Conservation (phyloP, 83 land plant genomes). For the Larix sibirica region DNA sequence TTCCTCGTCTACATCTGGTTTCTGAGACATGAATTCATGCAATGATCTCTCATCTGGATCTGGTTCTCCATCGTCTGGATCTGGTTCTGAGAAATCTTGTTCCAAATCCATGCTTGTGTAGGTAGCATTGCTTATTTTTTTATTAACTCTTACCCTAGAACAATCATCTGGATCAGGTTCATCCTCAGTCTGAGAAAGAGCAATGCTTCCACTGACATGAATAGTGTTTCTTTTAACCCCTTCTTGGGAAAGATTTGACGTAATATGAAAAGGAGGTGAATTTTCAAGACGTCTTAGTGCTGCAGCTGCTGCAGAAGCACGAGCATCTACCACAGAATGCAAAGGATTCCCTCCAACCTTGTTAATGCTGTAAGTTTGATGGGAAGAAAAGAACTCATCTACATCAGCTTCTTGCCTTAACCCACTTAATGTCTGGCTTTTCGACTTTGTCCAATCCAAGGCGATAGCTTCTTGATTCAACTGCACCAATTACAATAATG, state of each 20-base stretch:
- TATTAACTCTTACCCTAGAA: not conserved
- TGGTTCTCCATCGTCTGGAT: conserved; percentile 35
- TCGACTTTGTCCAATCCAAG: conserved; percentile 94
- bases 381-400: conserved; percentile 41
- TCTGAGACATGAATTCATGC: not conserved
- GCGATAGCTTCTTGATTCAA: conserved; percentile 80
- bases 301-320: conserved; percentile 73
- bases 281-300: conserved; percentile 37
- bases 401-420: conserved; percentile 24
- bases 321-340: conserved; percentile 38
- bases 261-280: not conserved
- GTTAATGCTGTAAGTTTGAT: conserved; percentile 6
- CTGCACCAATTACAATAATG: conserved; percentile 30
- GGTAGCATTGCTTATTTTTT: conserved; percentile 17
- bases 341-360: conserved; percentile 66
- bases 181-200: not conserved
- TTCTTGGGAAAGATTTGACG: too few species aligned
- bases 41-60: conserved; percentile 22
- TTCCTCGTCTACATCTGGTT: not conserved
- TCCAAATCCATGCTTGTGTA: not conserved
- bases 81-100: conserved; percentile 8
- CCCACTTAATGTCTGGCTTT: conserved; percentile 69
- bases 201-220: not conserved
- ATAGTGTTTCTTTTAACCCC: too few species aligned
- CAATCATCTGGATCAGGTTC: conserved; percentile 26